Conservation (phyloP, 768 basidiomycete species). For the Galerina marginata region DNA sequence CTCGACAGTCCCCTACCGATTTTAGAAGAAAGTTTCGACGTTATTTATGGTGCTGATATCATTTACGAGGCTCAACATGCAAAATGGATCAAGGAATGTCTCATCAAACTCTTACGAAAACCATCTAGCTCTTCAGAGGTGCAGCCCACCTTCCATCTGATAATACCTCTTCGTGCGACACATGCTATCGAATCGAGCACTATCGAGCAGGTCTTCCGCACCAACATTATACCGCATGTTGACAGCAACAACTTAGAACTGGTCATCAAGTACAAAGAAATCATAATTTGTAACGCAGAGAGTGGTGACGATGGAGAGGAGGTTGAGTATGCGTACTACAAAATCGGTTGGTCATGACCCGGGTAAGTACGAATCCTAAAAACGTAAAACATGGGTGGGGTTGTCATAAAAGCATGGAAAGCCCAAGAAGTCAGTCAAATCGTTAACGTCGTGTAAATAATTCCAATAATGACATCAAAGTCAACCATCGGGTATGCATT, state of each 20-base stretch:
- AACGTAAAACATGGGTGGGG: neutral
- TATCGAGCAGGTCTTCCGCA: constrained; percentile 59
- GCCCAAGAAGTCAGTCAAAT: neutral
- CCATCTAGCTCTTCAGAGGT: constrained; percentile 16
- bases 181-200: constrained; percentile 62
- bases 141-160: constrained; percentile 63
- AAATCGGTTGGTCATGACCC: constrained; percentile 63
- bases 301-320: constrained; percentile 45
- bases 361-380: constrained; percentile 6
- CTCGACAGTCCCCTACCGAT: constrained; percentile 12
- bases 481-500: neutral
- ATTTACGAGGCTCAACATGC: constrained; percentile 79
- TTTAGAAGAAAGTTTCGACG: constrained; percentile 58
- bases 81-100: constrained; percentile 68
- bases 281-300: constrained; percentile 59
- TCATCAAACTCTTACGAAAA: constrained; percentile 52
- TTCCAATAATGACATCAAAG: too few relatives aligned
- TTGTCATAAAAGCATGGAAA: neutral
- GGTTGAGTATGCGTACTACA: constrained; percentile 74
- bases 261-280: constrained; percentile 57
- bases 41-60: constrained; percentile 84
- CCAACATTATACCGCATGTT: neutral
- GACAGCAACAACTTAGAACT: constrained; percentile 36
- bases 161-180: constrained; percentile 76
- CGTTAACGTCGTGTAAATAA: neutral